Conservation (phyloP, 257 asterid species). For the Orobanche coerulescens region DNA sequence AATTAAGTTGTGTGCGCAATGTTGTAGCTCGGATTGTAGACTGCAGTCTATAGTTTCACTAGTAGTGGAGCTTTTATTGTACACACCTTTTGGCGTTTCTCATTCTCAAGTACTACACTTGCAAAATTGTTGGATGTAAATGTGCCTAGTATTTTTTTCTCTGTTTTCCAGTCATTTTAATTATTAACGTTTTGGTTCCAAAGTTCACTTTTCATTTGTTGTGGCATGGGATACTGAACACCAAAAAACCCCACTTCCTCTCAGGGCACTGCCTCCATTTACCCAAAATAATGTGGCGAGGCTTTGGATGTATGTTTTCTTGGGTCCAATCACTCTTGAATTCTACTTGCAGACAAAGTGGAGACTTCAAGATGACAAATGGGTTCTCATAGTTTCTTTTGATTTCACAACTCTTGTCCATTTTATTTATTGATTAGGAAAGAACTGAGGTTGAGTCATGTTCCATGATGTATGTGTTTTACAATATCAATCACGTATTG, state of each 20-base stretch:
- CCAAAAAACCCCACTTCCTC: background rate
- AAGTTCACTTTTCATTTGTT: background rate
- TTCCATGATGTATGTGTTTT: too few relatives aligned
- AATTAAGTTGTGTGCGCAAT: slow-evolving; percentile 40
- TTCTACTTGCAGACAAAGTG: too few relatives aligned
- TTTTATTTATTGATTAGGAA: too few relatives aligned
- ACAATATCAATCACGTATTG: too few relatives aligned
- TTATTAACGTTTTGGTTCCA: background rate
- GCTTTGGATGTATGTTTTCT: too few relatives aligned
- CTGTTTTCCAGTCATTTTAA: slow-evolving; percentile 14
- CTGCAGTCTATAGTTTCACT: slow-evolving; percentile 26
- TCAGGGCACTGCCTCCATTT: too few relatives aligned
- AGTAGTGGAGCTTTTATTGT: background rate
- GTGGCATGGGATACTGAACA: background rate
- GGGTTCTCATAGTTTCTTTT: too few relatives aligned
- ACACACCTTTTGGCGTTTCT: slow-evolving; percentile 2
- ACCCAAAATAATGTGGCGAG: too few relatives aligned
- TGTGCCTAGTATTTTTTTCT: slow-evolving; percentile 19
- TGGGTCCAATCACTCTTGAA: too few relatives aligned
- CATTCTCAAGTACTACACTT: slow-evolving; percentile 9
- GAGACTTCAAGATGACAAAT: too few relatives aligned
- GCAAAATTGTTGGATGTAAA: slow-evolving; percentile 28
- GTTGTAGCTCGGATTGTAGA: slow-evolving; percentile 37
- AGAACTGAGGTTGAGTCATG: too few relatives aligned
- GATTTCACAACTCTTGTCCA: too few relatives aligned